Evolutionary conservation across 2,329 filamentous ascomycete genomes (phyloP).

Genomic region (Aspergillus sp.): DNA sequence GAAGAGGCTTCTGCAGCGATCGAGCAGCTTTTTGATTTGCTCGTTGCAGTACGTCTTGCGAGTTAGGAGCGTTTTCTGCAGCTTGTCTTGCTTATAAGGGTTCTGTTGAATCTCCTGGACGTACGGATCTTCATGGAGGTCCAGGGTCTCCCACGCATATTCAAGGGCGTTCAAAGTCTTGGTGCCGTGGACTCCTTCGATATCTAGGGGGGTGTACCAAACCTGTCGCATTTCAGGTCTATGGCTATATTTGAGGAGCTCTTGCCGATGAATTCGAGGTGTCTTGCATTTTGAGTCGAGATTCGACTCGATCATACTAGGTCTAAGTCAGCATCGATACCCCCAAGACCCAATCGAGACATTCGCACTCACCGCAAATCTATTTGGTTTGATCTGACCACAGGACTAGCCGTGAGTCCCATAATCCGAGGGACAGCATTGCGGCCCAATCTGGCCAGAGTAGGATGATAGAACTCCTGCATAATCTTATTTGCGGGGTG

Average conservation of each 20-base stretch:
- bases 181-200: constrained; percentile 3
- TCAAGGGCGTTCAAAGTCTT: constrained; percentile 47
- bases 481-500: constrained; percentile 71
- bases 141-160: constrained; percentile 44
- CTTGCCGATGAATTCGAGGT: constrained; percentile 66
- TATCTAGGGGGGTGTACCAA: constrained; percentile 14
- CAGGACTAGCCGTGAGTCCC: constrained; percentile 78
- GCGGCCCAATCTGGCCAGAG: constrained; percentile 34
- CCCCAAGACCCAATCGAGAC: not conserved
- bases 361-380: constrained; percentile 50
- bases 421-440: constrained; percentile 63
- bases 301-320: constrained; percentile 62
- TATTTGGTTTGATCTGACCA: constrained; percentile 58
- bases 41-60: constrained; percentile 45
- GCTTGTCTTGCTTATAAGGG: constrained; percentile 32
- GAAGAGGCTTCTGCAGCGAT: constrained; percentile 52
- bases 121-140: constrained; percentile 63
- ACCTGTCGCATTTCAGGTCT: constrained; percentile 51
- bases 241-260: constrained; percentile 68
- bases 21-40: constrained; percentile 58
- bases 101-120: constrained; percentile 50
- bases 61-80: constrained; percentile 28
- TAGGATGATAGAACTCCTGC: constrained; percentile 64
- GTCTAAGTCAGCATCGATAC: not conserved
- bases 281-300: constrained; percentile 69